phyloP scores from a whole-genome alignment of 495 filamentous ascomycete genomes.

The Parathielavia hyrcaniae region DNA sequence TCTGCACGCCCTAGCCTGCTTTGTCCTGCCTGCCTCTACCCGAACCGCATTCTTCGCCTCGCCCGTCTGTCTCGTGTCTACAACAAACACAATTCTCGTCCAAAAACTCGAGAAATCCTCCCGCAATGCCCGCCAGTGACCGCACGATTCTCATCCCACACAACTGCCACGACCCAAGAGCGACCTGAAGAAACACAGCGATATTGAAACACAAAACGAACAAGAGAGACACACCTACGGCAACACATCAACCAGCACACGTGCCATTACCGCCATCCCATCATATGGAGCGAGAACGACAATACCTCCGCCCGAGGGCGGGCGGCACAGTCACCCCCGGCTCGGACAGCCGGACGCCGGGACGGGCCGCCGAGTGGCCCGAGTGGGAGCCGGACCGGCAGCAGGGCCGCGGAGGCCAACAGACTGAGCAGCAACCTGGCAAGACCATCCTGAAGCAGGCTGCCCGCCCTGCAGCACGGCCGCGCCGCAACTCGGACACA shows the following conservation, averaged over 20 bases:
- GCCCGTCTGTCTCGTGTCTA: constrained; percentile 21
- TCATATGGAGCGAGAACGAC: constrained; percentile 27
- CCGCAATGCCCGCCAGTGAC: constrained; percentile 28
- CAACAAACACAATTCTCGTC: constrained; percentile 26
- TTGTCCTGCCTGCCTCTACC: constrained; percentile 17
- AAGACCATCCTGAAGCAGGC: constrained; percentile 29
- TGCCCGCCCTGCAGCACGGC: constrained; percentile 20
- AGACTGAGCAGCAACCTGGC: constrained; percentile 10
- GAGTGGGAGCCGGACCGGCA: constrained; percentile 20
- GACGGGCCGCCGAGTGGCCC: constrained; percentile 23
- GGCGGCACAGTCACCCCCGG: constrained; percentile 20
- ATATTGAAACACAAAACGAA: not conserved
- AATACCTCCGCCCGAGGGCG: constrained; percentile 27
- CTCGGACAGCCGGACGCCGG: constrained; percentile 20
- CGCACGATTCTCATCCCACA: constrained; percentile 14
- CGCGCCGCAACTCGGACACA: constrained; percentile 31
- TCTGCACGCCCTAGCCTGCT: constrained; percentile 27
- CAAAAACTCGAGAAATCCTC: constrained; percentile 22
- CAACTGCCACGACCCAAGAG: constrained; percentile 24
- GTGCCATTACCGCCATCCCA: not conserved
- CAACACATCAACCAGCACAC: not conserved
- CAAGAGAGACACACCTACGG: not conserved
- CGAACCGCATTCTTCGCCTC: constrained; percentile 18
- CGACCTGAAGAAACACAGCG: constrained; percentile 10
- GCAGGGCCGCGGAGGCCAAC: constrained; percentile 15